Evolutionary conservation across 768 basidiomycete genomes (phyloP), one percentile per base, ranked within the genome.

Genomic region (Filobasidium wieringae): DNA sequence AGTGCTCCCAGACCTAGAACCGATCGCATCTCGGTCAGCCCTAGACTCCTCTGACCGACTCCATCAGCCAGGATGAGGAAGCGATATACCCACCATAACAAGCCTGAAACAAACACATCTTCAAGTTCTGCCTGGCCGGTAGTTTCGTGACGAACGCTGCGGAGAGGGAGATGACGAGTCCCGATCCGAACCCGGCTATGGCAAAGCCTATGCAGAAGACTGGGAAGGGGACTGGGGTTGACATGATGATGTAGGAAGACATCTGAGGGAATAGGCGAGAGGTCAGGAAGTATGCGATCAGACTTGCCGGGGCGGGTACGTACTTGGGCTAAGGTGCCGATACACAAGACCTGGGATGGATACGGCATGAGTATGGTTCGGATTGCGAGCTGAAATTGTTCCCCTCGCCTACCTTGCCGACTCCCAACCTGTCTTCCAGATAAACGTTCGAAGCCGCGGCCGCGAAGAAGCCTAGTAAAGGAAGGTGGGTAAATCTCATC

Each of bases 131-230:
- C 8, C 73, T 68, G 43, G 77, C 71, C 5, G 75, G 75, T 19
- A 80, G 63, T 26, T 76, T 71, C 0, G 77, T 76, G 2, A 77
- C 72, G 31, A 78, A 77, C 4, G 77, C 76, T 53, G 79, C 80
- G 12, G 76, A 75, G 63, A 79, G 79, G n/a, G 79, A 77, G 49
- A 80, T 77, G 75, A 79, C 26, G 19, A 78, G 43, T 19, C 79
- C 76, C 55, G 78, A 57, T 12, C 77, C 78, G 29, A 79, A 68
- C 0, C 79, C 79, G n/a, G 75, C 76, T 54, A 80, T 63, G 22
- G 68, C 61, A 60, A 75, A 80, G 0, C 75, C 74, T 19, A 78
- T 59, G 31, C 76, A 74, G 53, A 79, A 76, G 2, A 76, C 66
- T 0, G 79, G 79, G 60, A 77, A 81, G 4, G 80, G 79, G 7